phyloP scores from a whole-genome alignment of 768 basidiomycete species.

The Mycena filopes region DNA sequence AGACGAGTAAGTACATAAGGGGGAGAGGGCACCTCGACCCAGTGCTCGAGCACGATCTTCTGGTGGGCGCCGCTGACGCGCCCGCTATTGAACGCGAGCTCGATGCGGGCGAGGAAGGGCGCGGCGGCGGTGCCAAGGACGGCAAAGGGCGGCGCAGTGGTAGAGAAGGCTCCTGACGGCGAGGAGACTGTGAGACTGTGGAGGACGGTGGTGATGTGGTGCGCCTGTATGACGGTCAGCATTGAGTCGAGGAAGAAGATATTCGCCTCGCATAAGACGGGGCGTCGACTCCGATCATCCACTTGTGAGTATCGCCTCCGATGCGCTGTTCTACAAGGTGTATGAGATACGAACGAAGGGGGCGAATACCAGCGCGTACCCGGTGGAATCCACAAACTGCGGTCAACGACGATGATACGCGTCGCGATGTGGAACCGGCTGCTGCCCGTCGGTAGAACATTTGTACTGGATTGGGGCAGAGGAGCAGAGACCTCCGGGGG shows the following conservation, averaged over 20 bases:
- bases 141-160: conserved; percentile 54
- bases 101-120: conserved; percentile 60
- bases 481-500: neutral
- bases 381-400: conserved; percentile 57
- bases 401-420: conserved; percentile 59
- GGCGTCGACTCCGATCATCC: conserved; percentile 65
- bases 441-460: conserved; percentile 32
- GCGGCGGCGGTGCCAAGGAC: conserved; percentile 53
- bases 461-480: conserved; percentile 1
- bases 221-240: conserved; percentile 39
- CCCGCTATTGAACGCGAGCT: conserved; percentile 56
- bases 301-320: conserved; percentile 54
- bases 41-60: conserved; percentile 58
- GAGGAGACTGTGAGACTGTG: conserved; percentile 49
- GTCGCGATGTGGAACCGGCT: conserved; percentile 63
- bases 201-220: conserved; percentile 59
- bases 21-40: conserved; percentile 58
- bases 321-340: conserved; percentile 42
- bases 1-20: neutral
- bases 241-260: conserved; percentile 5
- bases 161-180: conserved; percentile 36
- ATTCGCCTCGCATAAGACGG: conserved; percentile 61
- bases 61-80: conserved; percentile 41
- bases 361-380: conserved; percentile 42
- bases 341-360: conserved; percentile 1